phyloP scores from a whole-genome alignment of 2,329 filamentous ascomycete species.

The Neofusicoccum parvum region DNA sequence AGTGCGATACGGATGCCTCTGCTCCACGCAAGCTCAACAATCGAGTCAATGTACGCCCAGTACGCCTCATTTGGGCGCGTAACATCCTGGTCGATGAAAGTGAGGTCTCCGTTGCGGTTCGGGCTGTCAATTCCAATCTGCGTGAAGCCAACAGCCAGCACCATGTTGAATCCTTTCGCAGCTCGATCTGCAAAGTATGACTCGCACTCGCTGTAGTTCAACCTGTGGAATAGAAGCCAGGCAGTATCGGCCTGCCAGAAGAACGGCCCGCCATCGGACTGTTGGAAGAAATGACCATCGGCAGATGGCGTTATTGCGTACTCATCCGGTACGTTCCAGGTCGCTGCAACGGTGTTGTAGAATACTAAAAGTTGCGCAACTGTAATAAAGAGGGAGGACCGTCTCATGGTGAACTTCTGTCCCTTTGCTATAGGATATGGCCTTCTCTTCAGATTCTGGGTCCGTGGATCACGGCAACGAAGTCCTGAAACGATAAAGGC shows the following conservation, averaged over 20 bases:
- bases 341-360: neutral
- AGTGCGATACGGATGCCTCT: neutral
- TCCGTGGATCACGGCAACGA: too few relatives aligned
- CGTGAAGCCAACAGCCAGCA: neutral
- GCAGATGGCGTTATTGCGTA: neutral
- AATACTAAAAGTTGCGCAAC: neutral
- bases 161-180: neutral
- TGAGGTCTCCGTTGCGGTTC: neutral
- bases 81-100: neutral
- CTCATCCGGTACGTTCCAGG: neutral
- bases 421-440: too few relatives aligned
- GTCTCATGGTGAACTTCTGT: too few relatives aligned
- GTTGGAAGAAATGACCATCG: neutral
- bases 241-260: constrained; percentile 2
- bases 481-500: too few relatives aligned
- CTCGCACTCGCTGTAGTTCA: neutral
- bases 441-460: too few relatives aligned
- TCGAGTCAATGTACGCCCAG: neutral
- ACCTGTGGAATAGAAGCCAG: neutral
- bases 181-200: neutral
- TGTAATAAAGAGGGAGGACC: too few relatives aligned
- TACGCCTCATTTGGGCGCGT: neutral
- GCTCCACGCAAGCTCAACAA: neutral
- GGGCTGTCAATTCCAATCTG: neutral
- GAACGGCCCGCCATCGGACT: neutral